phyloP scores from a whole-genome alignment of 106 monocot genomes.

The Ottelia alismoides region DNA sequence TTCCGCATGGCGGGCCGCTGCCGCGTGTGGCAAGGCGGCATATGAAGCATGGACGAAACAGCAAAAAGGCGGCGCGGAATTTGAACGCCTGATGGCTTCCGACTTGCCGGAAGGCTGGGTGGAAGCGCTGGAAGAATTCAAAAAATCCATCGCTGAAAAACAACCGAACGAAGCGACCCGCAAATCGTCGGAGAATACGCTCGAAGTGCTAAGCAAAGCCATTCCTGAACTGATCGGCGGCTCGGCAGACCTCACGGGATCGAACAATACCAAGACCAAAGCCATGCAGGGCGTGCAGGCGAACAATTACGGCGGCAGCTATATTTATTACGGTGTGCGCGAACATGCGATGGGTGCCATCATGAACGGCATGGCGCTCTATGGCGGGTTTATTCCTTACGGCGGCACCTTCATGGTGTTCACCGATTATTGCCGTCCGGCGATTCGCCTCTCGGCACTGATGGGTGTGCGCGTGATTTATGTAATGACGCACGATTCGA shows the following conservation, averaged over 20 bases:
- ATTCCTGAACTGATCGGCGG: conserved; percentile 25
- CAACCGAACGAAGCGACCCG: conserved; percentile 22
- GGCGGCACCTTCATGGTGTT: conserved; percentile 24
- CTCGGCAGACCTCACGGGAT: conserved; percentile 21
- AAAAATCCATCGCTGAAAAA: too few species aligned
- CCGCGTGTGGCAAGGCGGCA: too few species aligned
- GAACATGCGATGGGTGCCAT: conserved; percentile 30
- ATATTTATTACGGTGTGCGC: conserved; percentile 21
- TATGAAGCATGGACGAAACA: too few species aligned
- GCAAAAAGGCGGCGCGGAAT: too few species aligned
- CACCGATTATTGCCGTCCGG: too few species aligned
- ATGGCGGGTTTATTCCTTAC: conserved; percentile 23
- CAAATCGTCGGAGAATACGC: conserved; percentile 17
- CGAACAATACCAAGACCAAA: conserved; percentile 19
- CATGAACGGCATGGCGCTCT: conserved; percentile 24
- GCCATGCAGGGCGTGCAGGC: conserved; percentile 13
- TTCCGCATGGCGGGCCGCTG: too few species aligned
- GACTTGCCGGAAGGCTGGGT: too few species aligned
- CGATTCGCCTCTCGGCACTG: too few species aligned
- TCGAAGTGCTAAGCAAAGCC: conserved; percentile 7
- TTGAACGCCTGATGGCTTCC: too few species aligned
- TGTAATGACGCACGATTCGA: too few species aligned
- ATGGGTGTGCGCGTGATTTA: too few species aligned
- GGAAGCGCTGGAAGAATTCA: too few species aligned
- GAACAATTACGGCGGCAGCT: conserved; percentile 5